Base-by-base conservation (phyloP, 495 filamentous ascomycete genomes). In the Lepraria neglecta region DNA sequence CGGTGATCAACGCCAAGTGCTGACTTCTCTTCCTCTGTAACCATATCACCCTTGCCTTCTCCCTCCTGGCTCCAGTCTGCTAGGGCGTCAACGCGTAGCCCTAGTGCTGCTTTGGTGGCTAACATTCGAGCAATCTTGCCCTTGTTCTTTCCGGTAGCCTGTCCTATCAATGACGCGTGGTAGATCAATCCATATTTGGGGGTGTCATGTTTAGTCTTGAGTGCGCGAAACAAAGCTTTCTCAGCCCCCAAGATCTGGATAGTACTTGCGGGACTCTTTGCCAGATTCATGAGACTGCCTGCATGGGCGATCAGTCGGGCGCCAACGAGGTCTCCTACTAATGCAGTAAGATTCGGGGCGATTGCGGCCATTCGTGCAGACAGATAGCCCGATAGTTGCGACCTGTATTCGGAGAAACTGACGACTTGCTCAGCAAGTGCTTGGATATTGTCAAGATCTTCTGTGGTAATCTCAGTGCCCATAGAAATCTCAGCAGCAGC, bases 141-240 rank as follows among this genome's bases (percentile, higher is more conserved):
- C 86, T 99, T 99, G 78, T 97, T 97, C 77, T 87, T 89, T 64
- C 95, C 94, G 30, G 89, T 92, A 28, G 95, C 92, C 76, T 99
- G 94, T 48, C 94, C 94, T 53, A 99, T 89, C 35, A 99, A 80
- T 30, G 91, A 96, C 21, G 94, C 92, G 75, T 99, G 95, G 77
- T 97, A 99, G 74, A 97, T 95, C 65, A 98, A 83, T 80, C 94
- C 94, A 68, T 99, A 99, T 77, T 99, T 99, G 65, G 94, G 94
- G 14, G 94, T 99, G 70, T 97, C 90, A 73, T 97, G 94, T 79
- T 99, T 99, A 19, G 95, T 99, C 81, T 99, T 99, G 62, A 99
- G 78, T 21, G 94, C 94, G 64, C 94, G 84, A 84, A 99, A 99
- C 59, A 99, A 85, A 5, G 94, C 94, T 80, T 99, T 99, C 77